Conservation (phyloP, 2,329 filamentous ascomycete genomes). For the Sphaerulina vaccinii region DNA sequence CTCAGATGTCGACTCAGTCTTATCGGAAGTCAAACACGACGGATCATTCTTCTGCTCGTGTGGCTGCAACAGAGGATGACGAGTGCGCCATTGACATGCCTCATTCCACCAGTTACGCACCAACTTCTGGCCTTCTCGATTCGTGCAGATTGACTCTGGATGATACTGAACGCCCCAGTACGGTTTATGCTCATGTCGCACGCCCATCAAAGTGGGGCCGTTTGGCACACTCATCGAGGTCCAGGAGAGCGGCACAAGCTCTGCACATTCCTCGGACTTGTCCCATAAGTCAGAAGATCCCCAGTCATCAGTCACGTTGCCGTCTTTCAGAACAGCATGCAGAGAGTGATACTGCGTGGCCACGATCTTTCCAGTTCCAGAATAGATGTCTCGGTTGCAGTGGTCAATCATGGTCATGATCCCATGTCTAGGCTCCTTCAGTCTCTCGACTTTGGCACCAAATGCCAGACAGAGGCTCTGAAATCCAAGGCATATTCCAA, state of each 20-base stretch:
- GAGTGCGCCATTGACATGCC: constrained; percentile 41
- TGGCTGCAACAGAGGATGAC: not conserved
- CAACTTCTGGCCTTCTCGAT: constrained; percentile 61
- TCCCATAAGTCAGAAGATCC: constrained; percentile 38
- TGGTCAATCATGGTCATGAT: constrained; percentile 71
- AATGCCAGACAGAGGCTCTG: constrained; percentile 73
- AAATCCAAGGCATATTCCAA: constrained; percentile 88
- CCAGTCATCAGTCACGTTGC: constrained; percentile 37
- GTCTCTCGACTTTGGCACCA: constrained; percentile 63
- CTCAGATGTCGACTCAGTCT: not conserved
- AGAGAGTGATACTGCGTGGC: constrained; percentile 77
- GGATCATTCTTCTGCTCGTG: not conserved
- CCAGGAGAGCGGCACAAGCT: constrained; percentile 50
- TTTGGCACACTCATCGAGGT: constrained; percentile 48
- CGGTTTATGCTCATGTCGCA: constrained; percentile 65
- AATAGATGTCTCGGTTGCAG: constrained; percentile 63
- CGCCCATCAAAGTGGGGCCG: constrained; percentile 71
- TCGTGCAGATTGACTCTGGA: constrained; percentile 84
- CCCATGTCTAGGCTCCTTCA: constrained; percentile 76
- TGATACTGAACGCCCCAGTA: constrained; percentile 91
- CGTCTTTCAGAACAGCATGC: constrained; percentile 46
- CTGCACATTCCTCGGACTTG: constrained; percentile 37
- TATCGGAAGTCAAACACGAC: not conserved
- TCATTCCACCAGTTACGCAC: constrained; percentile 74
- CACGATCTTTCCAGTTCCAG: constrained; percentile 57